These are phyloP conservation scores for Citropsis articulata DNA, from an alignment of 345 rosid genomes.

Conservation along the genomic window DNA sequence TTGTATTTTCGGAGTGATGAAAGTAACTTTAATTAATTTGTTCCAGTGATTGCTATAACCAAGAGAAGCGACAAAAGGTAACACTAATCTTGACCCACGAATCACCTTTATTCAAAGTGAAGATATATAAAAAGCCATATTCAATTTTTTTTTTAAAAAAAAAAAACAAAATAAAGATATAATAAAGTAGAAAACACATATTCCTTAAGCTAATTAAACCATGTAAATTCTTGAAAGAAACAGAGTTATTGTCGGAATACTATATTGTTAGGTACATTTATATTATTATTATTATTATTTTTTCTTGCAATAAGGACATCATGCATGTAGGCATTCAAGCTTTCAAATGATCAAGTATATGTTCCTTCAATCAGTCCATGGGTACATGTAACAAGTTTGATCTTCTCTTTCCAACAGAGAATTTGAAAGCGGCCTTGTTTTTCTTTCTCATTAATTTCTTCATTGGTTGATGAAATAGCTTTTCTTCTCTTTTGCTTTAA, in stretches of 20 bases:
- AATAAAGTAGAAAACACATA: not conserved
- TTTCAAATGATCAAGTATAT: too few species aligned
- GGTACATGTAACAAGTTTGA: not conserved
- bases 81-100: constrained; percentile 4
- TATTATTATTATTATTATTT: too few species aligned
- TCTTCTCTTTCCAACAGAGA: constrained; percentile 24
- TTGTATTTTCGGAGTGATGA: too few species aligned
- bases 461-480: constrained; percentile 23
- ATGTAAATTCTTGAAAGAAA: not conserved
- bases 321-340: too few species aligned
- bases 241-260: too few species aligned
- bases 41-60: not conserved
- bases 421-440: constrained; percentile 3
- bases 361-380: not conserved
- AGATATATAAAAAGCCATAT: not conserved
- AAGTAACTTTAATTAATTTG: not conserved
- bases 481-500: constrained; percentile 22
- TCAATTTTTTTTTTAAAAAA: too few species aligned
- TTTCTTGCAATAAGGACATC: too few species aligned
- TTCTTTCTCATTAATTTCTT: not conserved
- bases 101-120: not conserved
- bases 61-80: not conserved
- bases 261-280: too few species aligned
- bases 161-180: not conserved
- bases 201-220: not conserved